Evolutionary conservation across 306 rosid species (phyloP).

Genomic region (Quercus wislizeni): DNA sequence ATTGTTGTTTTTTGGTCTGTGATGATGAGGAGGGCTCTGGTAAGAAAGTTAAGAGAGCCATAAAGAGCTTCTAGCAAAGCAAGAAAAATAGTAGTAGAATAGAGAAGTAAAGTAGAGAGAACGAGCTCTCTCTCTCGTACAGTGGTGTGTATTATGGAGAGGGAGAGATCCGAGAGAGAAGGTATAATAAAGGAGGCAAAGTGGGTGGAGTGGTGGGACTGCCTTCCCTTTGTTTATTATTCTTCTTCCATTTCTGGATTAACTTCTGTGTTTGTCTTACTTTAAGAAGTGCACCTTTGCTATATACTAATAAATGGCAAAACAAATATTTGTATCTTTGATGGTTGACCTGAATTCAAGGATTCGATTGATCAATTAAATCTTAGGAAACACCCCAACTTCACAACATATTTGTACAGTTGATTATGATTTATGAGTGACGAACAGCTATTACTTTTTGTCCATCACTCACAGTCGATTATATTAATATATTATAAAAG

Average conservation of each 20-base stretch:
- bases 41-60: constrained; percentile 62
- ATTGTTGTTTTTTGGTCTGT: constrained; percentile 27
- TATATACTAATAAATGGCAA: not conserved
- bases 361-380: too few species aligned
- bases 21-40: constrained; percentile 36
- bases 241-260: not conserved
- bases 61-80: constrained; percentile 8
- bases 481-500: too few species aligned
- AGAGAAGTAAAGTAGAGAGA: not conserved
- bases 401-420: too few species aligned
- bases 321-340: constrained; percentile 2
- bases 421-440: too few species aligned
- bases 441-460: fast-evolving
- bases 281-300: not conserved
- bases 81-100: not conserved
- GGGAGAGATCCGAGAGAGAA: not conserved
- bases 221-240: constrained; percentile 1
- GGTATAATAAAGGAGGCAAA: constrained; percentile 17
- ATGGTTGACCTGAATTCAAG: constrained; percentile 10
- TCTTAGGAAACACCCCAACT: too few species aligned
- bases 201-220: constrained; percentile 27
- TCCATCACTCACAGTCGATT: too few species aligned
- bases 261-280: constrained; percentile 1
- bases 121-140: constrained; percentile 14
- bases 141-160: not conserved